Evolutionary conservation across 2,329 filamentous ascomycete species (phyloP).

Genomic region (Thelonectria olida): DNA sequence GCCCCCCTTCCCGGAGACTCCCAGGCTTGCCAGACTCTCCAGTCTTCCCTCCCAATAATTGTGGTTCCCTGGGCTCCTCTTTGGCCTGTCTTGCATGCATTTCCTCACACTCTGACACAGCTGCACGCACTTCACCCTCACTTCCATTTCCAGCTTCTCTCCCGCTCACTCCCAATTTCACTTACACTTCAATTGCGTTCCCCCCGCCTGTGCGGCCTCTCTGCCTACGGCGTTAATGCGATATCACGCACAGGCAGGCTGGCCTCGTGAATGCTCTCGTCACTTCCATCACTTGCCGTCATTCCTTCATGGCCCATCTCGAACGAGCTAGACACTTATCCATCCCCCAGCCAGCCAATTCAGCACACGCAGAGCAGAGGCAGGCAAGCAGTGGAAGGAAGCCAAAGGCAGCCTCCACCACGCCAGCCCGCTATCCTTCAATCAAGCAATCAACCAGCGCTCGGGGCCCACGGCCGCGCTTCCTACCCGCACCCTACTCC

Average conservation of each 20-base stretch:
- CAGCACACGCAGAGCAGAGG: neutral
- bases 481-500: conserved; percentile 40
- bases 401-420: conserved; percentile 18
- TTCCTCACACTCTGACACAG: conserved; percentile 13
- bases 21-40: conserved; percentile 5
- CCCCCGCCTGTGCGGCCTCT: neutral
- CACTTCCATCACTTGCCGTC: neutral
- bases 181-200: neutral
- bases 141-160: conserved; percentile 9
- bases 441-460: conserved; percentile 33
- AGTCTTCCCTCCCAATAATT: conserved; percentile 10
- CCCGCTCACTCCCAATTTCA: neutral
- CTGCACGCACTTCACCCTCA: conserved; percentile 6
- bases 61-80: conserved; percentile 10
- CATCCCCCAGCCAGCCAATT: neutral
- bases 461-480: conserved; percentile 32
- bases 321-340: neutral
- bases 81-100: conserved; percentile 17
- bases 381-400: conserved; percentile 13
- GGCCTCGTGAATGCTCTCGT: conserved; percentile 1
- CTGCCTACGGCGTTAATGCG: conserved; percentile 10
- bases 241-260: conserved; percentile 3
- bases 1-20: conserved; percentile 32
- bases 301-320: neutral
- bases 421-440: conserved; percentile 37